Evolutionary conservation across 352 stramenopile species (phyloP).

Genomic region (Globisporangium heterothallicum): DNA sequence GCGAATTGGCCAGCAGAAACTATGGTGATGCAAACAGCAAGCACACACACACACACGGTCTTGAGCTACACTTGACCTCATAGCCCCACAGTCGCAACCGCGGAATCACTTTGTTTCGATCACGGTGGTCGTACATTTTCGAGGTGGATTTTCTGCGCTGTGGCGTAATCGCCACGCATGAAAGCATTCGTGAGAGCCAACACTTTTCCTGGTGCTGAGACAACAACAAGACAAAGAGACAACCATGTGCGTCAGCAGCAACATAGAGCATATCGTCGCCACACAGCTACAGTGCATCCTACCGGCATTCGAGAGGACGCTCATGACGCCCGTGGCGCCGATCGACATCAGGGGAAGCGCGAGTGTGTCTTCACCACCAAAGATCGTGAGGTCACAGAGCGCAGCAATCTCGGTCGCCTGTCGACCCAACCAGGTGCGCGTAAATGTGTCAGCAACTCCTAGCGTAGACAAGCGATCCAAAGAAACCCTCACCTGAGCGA

Average conservation of each 20-base stretch:
- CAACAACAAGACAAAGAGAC: background rate
- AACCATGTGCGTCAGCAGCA: too few relatives aligned
- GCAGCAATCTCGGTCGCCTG: conserved; percentile 84
- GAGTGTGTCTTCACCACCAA: conserved; percentile 88
- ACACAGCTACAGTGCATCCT: background rate
- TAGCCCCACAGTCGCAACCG: too few relatives aligned
- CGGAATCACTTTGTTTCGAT: too few relatives aligned
- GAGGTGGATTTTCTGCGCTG: conserved; percentile 2
- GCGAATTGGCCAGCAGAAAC: conserved; percentile 52
- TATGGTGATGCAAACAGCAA: too few relatives aligned
- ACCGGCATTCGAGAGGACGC: conserved; percentile 88
- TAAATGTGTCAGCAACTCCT: too few relatives aligned
- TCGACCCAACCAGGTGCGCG: too few relatives aligned
- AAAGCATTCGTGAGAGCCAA: background rate
- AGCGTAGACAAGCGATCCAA: too few relatives aligned
- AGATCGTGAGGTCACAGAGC: conserved; percentile 88
- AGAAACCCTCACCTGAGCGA: conserved; percentile 34
- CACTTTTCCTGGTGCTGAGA: background rate
- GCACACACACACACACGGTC: too few relatives aligned
- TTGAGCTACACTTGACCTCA: too few relatives aligned
- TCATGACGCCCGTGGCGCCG: conserved; percentile 86
- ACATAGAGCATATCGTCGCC: too few relatives aligned
- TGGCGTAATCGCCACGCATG: background rate
- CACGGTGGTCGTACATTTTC: background rate
- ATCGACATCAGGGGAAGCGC: conserved; percentile 88